Percentiles rank a stretch among this genome's conserved stretches.
Conservation (phyloP, 352 stramenopile genomes). For the Poterioochromonas sp. region DNA sequence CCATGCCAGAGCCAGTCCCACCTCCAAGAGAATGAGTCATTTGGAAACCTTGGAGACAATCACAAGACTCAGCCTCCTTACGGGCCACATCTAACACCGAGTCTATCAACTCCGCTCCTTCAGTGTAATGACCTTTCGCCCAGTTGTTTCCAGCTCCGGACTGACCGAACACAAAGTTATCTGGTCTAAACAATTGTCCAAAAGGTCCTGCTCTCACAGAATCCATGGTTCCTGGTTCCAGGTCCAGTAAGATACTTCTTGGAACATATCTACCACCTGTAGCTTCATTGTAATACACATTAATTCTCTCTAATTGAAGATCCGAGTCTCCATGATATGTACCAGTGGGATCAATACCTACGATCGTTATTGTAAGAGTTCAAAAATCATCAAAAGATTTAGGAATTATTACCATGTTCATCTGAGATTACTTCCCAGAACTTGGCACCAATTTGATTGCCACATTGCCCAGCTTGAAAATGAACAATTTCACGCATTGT, state of each 20-base stretch:
- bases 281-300: constrained; percentile 98
- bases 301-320: constrained; percentile 92
- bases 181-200: constrained; percentile 74
- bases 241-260: constrained; percentile 93
- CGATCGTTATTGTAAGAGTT: too few species aligned
- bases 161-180: constrained; percentile 71
- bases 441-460: constrained; percentile 80
- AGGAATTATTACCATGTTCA: too few species aligned
- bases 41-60: constrained; percentile 81
- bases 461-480: constrained; percentile 81
- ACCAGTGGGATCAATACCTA: constrained; percentile 17
- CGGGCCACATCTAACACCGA: constrained; percentile 61
- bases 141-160: constrained; percentile 81
- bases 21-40: constrained; percentile 78
- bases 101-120: constrained; percentile 73
- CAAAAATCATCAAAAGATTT: too few species aligned
- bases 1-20: constrained; percentile 76
- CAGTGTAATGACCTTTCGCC: constrained; percentile 72
- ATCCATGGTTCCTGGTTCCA: constrained; percentile 98
- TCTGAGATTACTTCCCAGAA: constrained; percentile 78
- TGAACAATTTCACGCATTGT: too few species aligned
- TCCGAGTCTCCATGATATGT: constrained; percentile 71
- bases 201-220: constrained; percentile 75
- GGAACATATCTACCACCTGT: constrained; percentile 91
- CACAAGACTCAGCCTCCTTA: constrained; percentile 63